These are phyloP conservation scores for Aspergillus sclerotioniger DNA, from an alignment of 495 filamentous ascomycete genomes.

Conservation along the genomic window DNA sequence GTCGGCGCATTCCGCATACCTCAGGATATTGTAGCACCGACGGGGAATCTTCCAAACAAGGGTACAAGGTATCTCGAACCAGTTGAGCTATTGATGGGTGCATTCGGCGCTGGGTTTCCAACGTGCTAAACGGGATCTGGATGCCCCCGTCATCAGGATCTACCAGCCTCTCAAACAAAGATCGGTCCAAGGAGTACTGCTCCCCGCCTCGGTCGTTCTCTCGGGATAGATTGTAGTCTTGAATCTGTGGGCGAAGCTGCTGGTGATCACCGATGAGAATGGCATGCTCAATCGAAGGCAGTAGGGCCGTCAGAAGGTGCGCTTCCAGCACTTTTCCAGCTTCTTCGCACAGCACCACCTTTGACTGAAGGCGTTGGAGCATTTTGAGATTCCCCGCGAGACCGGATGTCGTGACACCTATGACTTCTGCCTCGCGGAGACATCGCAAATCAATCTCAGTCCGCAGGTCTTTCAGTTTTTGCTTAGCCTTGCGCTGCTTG, in stretches of 20 bases:
- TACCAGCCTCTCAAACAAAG: conserved; percentile 68
- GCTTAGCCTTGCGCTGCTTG: conserved; percentile 33
- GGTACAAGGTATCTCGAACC: conserved; percentile 62
- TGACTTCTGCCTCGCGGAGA: conserved; percentile 49
- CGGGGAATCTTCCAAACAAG: conserved; percentile 56
- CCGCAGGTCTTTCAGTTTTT: conserved; percentile 28
- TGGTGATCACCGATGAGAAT: conserved; percentile 78
- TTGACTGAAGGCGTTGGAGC: conserved; percentile 58
- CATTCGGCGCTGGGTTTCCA: conserved; percentile 76
- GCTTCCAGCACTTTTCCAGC: conserved; percentile 75
- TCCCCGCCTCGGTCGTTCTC: conserved; percentile 52
- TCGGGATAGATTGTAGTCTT: conserved; percentile 61
- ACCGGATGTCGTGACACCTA: conserved; percentile 74
- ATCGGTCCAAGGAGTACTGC: conserved; percentile 62
- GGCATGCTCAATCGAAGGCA: conserved; percentile 68
- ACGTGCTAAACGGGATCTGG: conserved; percentile 52
- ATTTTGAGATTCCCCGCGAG: conserved; percentile 63
- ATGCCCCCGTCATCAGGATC: conserved; percentile 21
- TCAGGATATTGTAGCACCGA: conserved; percentile 54
- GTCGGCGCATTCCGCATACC: conserved; percentile 61
- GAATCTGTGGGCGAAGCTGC: conserved; percentile 68
- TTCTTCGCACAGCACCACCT: conserved; percentile 75
- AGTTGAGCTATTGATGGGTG: conserved; percentile 65
- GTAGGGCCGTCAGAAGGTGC: conserved; percentile 63
- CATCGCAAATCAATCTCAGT: conserved; percentile 38